Base-by-base conservation (phyloP, 2,329 filamentous ascomycete genomes). In the Botrytis fragariae region DNA sequence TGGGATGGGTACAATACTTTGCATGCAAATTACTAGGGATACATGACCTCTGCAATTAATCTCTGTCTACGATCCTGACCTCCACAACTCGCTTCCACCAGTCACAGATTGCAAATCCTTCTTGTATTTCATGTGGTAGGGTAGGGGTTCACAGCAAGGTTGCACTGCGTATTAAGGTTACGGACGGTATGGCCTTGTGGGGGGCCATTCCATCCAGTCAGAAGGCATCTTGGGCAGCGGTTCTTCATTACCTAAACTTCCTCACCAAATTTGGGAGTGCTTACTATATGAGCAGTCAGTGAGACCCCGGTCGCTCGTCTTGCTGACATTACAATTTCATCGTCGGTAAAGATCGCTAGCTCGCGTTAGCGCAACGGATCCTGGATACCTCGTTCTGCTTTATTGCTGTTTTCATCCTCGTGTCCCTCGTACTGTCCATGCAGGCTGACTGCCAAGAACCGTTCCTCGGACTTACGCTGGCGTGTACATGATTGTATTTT, bases 191-290 rank as follows among this genome's bases (percentile, higher is more conserved):
- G 57, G 39, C 45, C 42, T 59, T 62, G 65, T 48, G 57, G 64
- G 62, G 64, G 74, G 60, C 42, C 39, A 3, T 45, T 1, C 72
- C 72, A 75, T 48, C 76, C 72, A 75, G 3, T 37, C 18, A 37
- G 3, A 42, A 22, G 25, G 39, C 69, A 37, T 67, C 48, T 75
- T 72, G 51, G 7, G 1, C 25, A 57, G 51, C 51, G 14, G 2
- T 42, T 29, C 61, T 20, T 63, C 61, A 29, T 63, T 39, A 63
- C 39, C 18, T 14, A 32, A 54, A n/a, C 45, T 71, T 37, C 71
- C 76, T 77, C 78, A 79, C 75, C 72, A 63, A 73, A 60, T 44
- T 73, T 73, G 16, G 57, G 65, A 25, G 20, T 73, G 72, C 72
- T 73, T 73, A 73, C 72, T 35, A 39, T n/a, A 37, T 67, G 69